Evolutionary conservation across 2,329 filamentous ascomycete species (phyloP).

Genomic region (Aspergillus oerlinghausenensis): DNA sequence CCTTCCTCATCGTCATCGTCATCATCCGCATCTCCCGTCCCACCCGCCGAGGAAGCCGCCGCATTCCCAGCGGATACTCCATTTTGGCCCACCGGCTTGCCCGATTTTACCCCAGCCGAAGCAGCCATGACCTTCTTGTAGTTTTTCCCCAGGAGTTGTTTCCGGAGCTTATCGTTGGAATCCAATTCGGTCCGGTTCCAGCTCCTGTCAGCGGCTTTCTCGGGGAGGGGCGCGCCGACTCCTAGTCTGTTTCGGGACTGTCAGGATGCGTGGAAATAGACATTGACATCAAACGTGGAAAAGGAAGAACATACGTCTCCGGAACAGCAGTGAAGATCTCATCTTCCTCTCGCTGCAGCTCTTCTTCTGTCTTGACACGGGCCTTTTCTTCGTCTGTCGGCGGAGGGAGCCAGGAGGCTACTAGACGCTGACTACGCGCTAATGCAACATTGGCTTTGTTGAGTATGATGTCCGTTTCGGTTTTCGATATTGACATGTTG

Average conservation of each 20-base stretch:
- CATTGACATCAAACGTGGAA: background rate
- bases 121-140: slow-evolving; percentile 38
- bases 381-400: slow-evolving; percentile 35
- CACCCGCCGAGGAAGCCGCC: background rate
- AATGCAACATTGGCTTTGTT: slow-evolving; percentile 52
- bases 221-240: slow-evolving; percentile 44
- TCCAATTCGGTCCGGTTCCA: slow-evolving; percentile 38
- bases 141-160: slow-evolving; percentile 43
- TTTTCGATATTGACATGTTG: slow-evolving; percentile 30
- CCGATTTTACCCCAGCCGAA: slow-evolving; percentile 5
- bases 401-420: slow-evolving; percentile 55
- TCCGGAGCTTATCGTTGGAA: slow-evolving; percentile 43
- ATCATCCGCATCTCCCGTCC: slow-evolving; percentile 20
- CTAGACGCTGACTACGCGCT: slow-evolving; percentile 50
- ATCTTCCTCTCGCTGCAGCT: slow-evolving; percentile 49
- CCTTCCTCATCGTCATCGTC: slow-evolving; percentile 41
- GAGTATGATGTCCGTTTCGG: slow-evolving; percentile 51
- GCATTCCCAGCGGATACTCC: background rate
- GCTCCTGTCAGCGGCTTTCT: slow-evolving; percentile 36
- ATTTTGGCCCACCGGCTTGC: slow-evolving; percentile 25
- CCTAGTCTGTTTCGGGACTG: slow-evolving; percentile 36
- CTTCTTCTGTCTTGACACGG: slow-evolving; percentile 39
- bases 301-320: slow-evolving; percentile 44
- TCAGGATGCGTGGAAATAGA: background rate
- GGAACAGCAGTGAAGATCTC: slow-evolving; percentile 51